These are phyloP conservation scores for Kockiozyma suomiensis DNA, from an alignment of 805 yeast species.

Conservation along the genomic window DNA sequence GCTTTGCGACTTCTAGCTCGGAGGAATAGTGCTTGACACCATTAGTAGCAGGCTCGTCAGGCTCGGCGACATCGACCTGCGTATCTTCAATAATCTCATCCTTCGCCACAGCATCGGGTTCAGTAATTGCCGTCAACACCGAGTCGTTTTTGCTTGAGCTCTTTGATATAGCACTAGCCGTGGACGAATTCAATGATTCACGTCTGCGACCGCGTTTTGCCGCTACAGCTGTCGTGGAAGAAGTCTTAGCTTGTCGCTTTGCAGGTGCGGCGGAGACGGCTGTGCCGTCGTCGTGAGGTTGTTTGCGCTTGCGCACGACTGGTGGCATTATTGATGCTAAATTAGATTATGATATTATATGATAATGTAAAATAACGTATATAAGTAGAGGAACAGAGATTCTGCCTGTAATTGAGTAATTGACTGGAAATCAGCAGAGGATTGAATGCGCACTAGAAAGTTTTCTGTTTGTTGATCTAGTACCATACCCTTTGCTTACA, in stretches of 20 bases:
- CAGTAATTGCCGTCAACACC: constrained; percentile 17
- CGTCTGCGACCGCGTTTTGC: constrained; percentile 7
- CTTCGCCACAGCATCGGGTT: constrained; percentile 17
- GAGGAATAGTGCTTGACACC: not conserved
- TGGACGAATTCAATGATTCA: constrained; percentile 7
- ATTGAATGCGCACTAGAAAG: not conserved
- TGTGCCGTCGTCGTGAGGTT: constrained; percentile 9
- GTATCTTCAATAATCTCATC: constrained; percentile 11
- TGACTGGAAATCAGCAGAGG: no score
- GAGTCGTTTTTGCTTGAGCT: constrained; percentile 9
- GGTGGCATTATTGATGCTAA: constrained; percentile 10
- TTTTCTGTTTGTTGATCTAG: not conserved
- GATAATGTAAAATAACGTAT: no score
- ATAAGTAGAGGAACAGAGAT: no score
- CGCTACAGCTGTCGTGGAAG: constrained; percentile 2
- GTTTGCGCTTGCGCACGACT: constrained; percentile 19
- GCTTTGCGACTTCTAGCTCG: not conserved
- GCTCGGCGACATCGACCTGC: not conserved
- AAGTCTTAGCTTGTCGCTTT: constrained; percentile 11
- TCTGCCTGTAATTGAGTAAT: no score
- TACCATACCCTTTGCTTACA: not conserved
- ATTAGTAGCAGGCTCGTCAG: not conserved
- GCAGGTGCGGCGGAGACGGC: constrained; percentile 1
- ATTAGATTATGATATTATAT: no score
- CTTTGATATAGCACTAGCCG: not conserved